Percentiles rank a stretch among this genome's conserved stretches.
Conservation (phyloP, 163 green algal genomes). For the Smithsoniella earleae region DNA sequence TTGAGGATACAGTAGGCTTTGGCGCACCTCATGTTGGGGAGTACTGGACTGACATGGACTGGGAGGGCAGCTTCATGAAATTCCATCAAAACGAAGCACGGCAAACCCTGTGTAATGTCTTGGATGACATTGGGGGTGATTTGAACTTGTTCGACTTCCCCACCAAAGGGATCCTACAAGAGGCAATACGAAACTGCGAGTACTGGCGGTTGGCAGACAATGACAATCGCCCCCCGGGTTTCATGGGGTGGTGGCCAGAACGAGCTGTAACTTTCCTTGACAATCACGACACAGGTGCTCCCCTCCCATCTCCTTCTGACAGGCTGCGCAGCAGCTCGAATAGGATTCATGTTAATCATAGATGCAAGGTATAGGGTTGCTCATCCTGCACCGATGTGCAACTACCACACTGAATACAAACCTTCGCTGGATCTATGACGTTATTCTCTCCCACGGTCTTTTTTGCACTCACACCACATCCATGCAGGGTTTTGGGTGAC, state of each 20-base stretch:
- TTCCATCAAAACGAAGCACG: constrained; percentile 52
- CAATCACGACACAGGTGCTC: constrained; percentile 70
- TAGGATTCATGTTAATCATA: neutral
- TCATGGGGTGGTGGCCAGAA: constrained; percentile 80
- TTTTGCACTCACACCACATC: neutral
- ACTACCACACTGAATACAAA: neutral
- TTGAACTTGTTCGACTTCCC: constrained; percentile 71
- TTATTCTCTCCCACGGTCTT: neutral
- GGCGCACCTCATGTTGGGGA: constrained; percentile 57
- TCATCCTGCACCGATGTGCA: neutral
- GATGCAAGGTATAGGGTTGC: neutral
- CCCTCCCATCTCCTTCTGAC: neutral
- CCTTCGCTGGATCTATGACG: neutral
- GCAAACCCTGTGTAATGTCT: constrained; percentile 53
- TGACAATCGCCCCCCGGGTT: constrained; percentile 62
- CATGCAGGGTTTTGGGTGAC: no score
- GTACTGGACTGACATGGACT: constrained; percentile 53
- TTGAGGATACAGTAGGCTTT: constrained; percentile 44
- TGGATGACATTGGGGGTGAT: constrained; percentile 36
- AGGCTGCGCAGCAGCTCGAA: no score
- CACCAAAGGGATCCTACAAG: constrained; percentile 63
- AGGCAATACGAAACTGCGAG: constrained; percentile 63
- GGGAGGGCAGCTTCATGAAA: constrained; percentile 46
- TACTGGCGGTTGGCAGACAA: constrained; percentile 71
- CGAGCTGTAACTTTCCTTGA: constrained; percentile 77